Evolutionary conservation across 2,329 filamentous ascomycete species (phyloP), one percentile per base, ranked within the genome.

Genomic region (Sclerotinia trifoliorum): DNA sequence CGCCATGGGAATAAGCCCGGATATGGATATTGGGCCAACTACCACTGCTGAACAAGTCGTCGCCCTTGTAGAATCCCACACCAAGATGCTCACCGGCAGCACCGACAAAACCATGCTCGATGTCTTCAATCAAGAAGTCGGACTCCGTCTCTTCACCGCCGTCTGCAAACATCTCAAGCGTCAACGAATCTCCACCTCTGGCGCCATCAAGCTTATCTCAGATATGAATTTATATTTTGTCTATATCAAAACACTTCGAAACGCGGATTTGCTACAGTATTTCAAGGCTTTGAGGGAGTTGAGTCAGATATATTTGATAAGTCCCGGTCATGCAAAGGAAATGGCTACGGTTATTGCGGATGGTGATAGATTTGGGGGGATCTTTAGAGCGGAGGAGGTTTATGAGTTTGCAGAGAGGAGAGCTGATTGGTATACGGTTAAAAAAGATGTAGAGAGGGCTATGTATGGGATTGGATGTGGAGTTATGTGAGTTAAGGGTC

Each of bases 41-140:
- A 80, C 85, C 55, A 94, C 94, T 21, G 94, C 95, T 5, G 84
- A 82, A 71, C 89, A 90, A 65, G 89, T 99, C 62, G 91, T 97
- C 35, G 89, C 93, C 54, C 87, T 98, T 52, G 91, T 98, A 19
- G 90, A 89, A 29, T 90, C 90, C 21, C 95, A 99, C 78, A 98
- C 94, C 1, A 88, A 86, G 77, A 97, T 99, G 93, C 85, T 99
- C 17, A 87, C 92, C 5, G 95, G 95, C 70, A 96, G 92, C 77
- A 98, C 94, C 1, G 95, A 99, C 78, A 99, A 99, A 83, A 94
- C 92, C 71, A 96, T 97, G 85, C 88, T 99, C 35, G 95, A 99
- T 77, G 95, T 99, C 19, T 99, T 99, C 84, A 97, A 97, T 79
- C 93, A 95, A 80, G 95, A 99, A 81, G 94, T 99, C 35, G 95